These are phyloP conservation scores for Sclerotinia nivalis DNA, from an alignment of 2,329 filamentous ascomycete genomes.

Conservation along the genomic window DNA sequence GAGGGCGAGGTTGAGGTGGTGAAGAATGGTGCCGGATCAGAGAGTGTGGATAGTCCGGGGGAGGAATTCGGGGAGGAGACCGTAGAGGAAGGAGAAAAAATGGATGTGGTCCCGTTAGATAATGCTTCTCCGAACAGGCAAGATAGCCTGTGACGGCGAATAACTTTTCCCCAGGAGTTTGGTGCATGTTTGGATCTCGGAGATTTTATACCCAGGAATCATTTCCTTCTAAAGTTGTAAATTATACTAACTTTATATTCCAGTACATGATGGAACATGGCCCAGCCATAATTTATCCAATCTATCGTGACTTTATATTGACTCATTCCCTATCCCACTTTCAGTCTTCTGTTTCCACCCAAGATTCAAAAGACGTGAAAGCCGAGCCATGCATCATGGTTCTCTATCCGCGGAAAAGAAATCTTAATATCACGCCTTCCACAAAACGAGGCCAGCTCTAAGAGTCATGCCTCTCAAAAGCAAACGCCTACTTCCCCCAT, in stretches of 20 bases:
- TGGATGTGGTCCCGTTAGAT: slow-evolving; percentile 21
- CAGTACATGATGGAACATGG: not conserved
- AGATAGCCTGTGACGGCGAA: slow-evolving; percentile 4
- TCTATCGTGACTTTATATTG: not conserved
- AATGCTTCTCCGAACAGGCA: not conserved
- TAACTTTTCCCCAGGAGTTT: not conserved
- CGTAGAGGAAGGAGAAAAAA: slow-evolving; percentile 27
- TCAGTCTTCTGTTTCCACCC: not conserved
- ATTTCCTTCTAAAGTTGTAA: not conserved
- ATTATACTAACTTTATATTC: not conserved
- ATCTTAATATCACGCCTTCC: not conserved
- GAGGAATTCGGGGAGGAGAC: slow-evolving; percentile 44
- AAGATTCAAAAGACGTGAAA: not conserved
- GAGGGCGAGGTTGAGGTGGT: slow-evolving; percentile 42
- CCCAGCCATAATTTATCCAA: not conserved
- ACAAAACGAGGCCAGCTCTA: not conserved
- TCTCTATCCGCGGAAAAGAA: not conserved
- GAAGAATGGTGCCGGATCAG: slow-evolving; percentile 24
- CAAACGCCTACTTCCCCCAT: not conserved
- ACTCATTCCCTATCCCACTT: too few species aligned
- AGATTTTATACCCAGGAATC: slow-evolving; percentile 14
- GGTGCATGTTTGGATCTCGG: slow-evolving; percentile 2
- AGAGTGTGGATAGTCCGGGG: slow-evolving; percentile 42
- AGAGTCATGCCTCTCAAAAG: not conserved
- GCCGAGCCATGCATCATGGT: not conserved